Conservation (phyloP, 495 filamentous ascomycete species). For the Penicillium egyptiacum region DNA sequence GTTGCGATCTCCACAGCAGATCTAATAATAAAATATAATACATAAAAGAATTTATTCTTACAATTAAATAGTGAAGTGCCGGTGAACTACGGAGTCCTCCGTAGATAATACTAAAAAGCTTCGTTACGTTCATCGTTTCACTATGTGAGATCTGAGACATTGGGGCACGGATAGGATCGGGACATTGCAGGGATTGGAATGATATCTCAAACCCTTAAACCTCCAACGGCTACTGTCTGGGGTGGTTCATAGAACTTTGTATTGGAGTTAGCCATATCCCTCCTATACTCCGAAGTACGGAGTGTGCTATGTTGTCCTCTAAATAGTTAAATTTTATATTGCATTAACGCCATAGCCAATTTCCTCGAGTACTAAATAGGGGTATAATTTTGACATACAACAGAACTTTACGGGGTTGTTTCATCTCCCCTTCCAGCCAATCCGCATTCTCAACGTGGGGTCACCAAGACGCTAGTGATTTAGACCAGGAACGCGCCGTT, state of each 20-base stretch:
- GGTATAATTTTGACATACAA: background rate
- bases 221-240: constrained; percentile 3
- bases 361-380: background rate
- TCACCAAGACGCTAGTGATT: constrained; percentile 13
- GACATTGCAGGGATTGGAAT: constrained; percentile 2
- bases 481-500: constrained; percentile 17
- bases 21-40: background rate
- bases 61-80: background rate
- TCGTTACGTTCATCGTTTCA: background rate
- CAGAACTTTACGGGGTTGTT: constrained; percentile 8
- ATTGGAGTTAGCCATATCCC: no score
- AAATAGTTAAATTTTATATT: no score
- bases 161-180: background rate
- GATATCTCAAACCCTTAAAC: background rate
- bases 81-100: background rate
- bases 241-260: background rate
- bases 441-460: constrained; percentile 18
- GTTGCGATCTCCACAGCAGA: background rate
- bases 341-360: background rate
- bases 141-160: constrained; percentile 7
- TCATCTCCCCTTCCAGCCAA: constrained; percentile 19
- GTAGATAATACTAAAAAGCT: background rate
- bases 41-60: background rate
- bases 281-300: no score
- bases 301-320: no score